A percentile compares a stretch with the other conserved stretches of the same genome.
phyloP scores from a whole-genome alignment of 352 stramenopile genomes.

The Phytopythium kandeliae region DNA sequence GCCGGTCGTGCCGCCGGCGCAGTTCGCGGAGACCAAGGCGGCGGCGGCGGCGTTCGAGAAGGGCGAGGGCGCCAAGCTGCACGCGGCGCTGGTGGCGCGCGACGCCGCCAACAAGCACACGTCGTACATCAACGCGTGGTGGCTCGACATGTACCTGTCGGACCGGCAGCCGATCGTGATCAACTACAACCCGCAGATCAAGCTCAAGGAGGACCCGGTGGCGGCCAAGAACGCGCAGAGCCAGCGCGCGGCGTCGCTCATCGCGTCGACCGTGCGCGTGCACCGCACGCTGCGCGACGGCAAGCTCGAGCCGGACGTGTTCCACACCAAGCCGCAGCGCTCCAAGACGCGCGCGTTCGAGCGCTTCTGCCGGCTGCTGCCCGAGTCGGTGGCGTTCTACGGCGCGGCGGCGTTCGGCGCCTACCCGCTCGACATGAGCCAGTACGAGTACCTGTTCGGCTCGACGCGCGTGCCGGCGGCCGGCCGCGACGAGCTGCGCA shows the following conservation, averaged over 20 bases:
- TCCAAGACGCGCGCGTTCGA: conserved; percentile 78
- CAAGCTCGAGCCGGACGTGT: conserved; percentile 84
- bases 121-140: conserved; percentile 92
- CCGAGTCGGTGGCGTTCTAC: conserved; percentile 84
- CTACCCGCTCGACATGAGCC: conserved; percentile 90
- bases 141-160: conserved; percentile 90
- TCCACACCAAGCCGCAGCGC: conserved; percentile 83
- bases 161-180: conserved; percentile 83
- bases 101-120: conserved; percentile 82
- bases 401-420: conserved; percentile 75
- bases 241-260: conserved; percentile 80
- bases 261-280: conserved; percentile 80
- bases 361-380: conserved; percentile 79
- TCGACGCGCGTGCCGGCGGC: conserved; percentile 66
- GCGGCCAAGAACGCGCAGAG: conserved; percentile 81
- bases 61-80: conserved; percentile 56
- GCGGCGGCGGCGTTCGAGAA: conserved; percentile 54
- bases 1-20: conserved; percentile 49
- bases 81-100: conserved; percentile 64
- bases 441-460: conserved; percentile 89
- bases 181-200: conserved; percentile 91
- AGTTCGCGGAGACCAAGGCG: conserved; percentile 49
- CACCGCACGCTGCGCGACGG: conserved; percentile 74
- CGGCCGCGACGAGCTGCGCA: conserved; percentile 69
- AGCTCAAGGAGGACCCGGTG: conserved; percentile 79